A percentile compares a stretch with the other conserved stretches of the same genome.
These are phyloP conservation scores for Trichomonascaceae sp. DNA, from an alignment of 1,139 yeast species.

Conservation along the genomic window DNA sequence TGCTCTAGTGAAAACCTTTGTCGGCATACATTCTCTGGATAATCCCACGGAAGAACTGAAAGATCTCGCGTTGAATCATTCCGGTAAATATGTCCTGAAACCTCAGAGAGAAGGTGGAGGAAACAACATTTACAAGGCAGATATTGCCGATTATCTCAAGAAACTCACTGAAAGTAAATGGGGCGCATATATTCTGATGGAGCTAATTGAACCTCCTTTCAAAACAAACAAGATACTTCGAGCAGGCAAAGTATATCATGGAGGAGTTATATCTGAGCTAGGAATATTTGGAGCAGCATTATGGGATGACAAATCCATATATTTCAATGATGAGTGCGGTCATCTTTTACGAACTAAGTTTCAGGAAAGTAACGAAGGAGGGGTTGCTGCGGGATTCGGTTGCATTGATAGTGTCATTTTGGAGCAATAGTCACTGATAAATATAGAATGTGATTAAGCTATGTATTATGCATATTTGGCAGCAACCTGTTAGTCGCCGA, in stretches of 20 bases:
- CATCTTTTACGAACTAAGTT: slow-evolving; percentile 85
- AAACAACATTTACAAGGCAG: slow-evolving; percentile 78
- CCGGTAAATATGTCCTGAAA: slow-evolving; percentile 73
- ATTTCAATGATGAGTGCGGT: slow-evolving; percentile 66
- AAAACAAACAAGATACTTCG: slow-evolving; percentile 64
- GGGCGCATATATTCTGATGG: slow-evolving; percentile 93
- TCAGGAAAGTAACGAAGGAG: slow-evolving; percentile 87
- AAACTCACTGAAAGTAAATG: slow-evolving; percentile 63
- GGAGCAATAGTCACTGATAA: slow-evolving; percentile 9
- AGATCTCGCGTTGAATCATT: slow-evolving; percentile 57
- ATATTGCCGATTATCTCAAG: slow-evolving; percentile 68
- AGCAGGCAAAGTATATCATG: slow-evolving; percentile 53
- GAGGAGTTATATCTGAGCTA: slow-evolving; percentile 77
- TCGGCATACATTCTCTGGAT: slow-evolving; percentile 80
- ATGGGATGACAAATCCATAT: slow-evolving; percentile 62
- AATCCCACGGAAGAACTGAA: slow-evolving; percentile 55
- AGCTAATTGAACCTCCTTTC: slow-evolving; percentile 72
- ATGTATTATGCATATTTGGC: background rate
- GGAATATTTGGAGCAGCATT: slow-evolving; percentile 84
- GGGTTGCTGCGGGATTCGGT: slow-evolving; percentile 98
- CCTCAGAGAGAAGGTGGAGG: slow-evolving; percentile 99
- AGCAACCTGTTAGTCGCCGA: background rate
- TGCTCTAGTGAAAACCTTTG: slow-evolving; percentile 59
- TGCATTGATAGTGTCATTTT: slow-evolving; percentile 73
- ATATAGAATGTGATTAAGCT: background rate